Percentiles rank a stretch among this genome's conserved stretches.
Conservation (phyloP, 1,284 basidiomycete species). For the Austropuccinia psidii region DNA sequence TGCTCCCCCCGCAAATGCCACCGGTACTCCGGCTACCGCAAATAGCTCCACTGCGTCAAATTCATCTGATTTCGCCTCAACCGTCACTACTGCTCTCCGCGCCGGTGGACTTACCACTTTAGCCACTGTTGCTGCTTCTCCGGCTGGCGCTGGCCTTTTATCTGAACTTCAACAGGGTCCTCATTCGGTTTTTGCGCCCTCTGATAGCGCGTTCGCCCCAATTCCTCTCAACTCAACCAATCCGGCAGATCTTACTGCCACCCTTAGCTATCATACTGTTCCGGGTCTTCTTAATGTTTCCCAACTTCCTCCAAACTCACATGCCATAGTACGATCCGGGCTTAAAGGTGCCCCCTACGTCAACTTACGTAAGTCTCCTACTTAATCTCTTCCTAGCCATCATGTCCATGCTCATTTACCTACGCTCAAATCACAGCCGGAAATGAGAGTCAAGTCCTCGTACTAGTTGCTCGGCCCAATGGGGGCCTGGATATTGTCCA, state of each 20-base stretch:
- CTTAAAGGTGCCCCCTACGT: conserved; percentile 6
- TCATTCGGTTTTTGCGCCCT: conserved; percentile 24
- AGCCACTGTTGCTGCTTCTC: neutral
- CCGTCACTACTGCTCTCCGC: conserved; percentile 9
- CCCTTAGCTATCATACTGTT: conserved; percentile 20
- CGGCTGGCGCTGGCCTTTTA: neutral
- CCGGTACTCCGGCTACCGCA: neutral
- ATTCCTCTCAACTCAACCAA: conserved; percentile 8
- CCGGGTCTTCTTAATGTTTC: conserved; percentile 13
- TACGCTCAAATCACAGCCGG: neutral
- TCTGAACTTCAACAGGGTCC: conserved; percentile 15
- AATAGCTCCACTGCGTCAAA: neutral
- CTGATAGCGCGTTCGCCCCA: conserved; percentile 3
- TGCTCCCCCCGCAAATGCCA: neutral
- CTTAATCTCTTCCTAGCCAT: neutral
- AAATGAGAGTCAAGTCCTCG: conserved; percentile 29
- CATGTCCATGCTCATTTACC: neutral
- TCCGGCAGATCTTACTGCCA: conserved; percentile 21
- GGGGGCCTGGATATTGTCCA: conserved; percentile 6
- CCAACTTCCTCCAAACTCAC: conserved; percentile 6
- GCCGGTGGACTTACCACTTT: conserved; percentile 13
- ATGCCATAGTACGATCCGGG: conserved; percentile 18
- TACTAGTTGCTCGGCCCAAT: conserved; percentile 14
- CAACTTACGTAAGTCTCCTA: conserved; percentile 16
- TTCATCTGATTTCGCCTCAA: neutral